These are phyloP conservation scores for Euphorbia schlechtendalii DNA, from an alignment of 441 rosid genomes.

Conservation along the genomic window DNA sequence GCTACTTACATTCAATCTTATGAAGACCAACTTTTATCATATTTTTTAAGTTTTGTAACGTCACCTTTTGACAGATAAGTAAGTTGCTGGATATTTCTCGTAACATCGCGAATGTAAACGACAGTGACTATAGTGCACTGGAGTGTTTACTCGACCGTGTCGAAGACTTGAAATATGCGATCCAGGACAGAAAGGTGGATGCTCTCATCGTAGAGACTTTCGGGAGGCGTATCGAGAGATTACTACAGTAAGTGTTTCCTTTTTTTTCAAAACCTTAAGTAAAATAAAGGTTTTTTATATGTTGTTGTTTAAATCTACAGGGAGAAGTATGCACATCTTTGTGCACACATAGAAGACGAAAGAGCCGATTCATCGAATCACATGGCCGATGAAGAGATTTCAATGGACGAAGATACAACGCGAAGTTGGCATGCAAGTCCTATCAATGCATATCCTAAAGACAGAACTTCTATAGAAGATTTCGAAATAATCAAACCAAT, in stretches of 20 bases:
- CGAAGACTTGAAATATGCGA: slow-evolving; percentile 83
- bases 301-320: slow-evolving; percentile 29
- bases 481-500: slow-evolving; percentile 97
- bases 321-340: slow-evolving; percentile 82
- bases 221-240: slow-evolving; percentile 93
- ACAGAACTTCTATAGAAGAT: slow-evolving; percentile 94
- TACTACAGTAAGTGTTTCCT: slow-evolving; percentile 60
- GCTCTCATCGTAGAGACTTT: slow-evolving; percentile 95
- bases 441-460: slow-evolving; percentile 65
- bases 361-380: slow-evolving; percentile 54
- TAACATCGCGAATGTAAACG: slow-evolving; percentile 60
- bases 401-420: slow-evolving; percentile 66
- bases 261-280: slow-evolving; percentile 3
- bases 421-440: slow-evolving; percentile 91
- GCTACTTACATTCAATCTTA: no score
- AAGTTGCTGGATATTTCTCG: slow-evolving; percentile 77
- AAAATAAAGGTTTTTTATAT: slow-evolving; percentile 13
- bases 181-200: slow-evolving; percentile 93
- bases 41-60: slow-evolving; percentile 11
- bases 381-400: slow-evolving; percentile 74
- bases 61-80: slow-evolving; percentile 46
- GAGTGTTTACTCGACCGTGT: slow-evolving; percentile 72
- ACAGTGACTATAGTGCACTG: slow-evolving; percentile 58
- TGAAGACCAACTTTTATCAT: no score
- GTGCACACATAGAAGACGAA: slow-evolving; percentile 82